Percentiles rank a stretch among this genome's conserved stretches.
phyloP scores from a whole-genome alignment of 805 yeast species.

The Geotrichum ghanense region DNA sequence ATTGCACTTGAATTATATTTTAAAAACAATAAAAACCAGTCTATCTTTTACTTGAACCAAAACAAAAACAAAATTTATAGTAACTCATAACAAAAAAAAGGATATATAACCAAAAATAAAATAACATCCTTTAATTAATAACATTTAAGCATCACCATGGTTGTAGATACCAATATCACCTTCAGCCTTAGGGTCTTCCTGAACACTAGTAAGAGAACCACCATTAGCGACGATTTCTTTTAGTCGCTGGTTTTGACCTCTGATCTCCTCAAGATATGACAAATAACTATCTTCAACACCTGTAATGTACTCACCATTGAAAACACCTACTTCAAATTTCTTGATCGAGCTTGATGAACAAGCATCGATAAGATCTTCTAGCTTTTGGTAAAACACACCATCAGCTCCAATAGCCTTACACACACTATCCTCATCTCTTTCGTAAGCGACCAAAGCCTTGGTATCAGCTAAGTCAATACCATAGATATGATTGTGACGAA shows the following conservation, averaged over 20 bases:
- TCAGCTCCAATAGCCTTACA: constrained; percentile 80
- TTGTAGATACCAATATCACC: constrained; percentile 53
- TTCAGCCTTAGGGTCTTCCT: constrained; percentile 48
- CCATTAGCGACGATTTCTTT: constrained; percentile 40
- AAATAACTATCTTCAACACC: constrained; percentile 81
- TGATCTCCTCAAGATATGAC: constrained; percentile 65
- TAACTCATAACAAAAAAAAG: too few relatives aligned
- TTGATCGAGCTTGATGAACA: constrained; percentile 45
- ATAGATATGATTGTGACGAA: constrained; percentile 87
- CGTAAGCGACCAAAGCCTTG: constrained; percentile 82
- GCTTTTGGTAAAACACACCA: constrained; percentile 74
- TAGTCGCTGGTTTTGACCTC: constrained; percentile 63
- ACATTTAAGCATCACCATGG: constrained; percentile 37
- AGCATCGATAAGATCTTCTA: constrained; percentile 74
- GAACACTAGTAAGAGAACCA: background rate
- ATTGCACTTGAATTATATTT: too few relatives aligned
- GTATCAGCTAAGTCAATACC: constrained; percentile 97
- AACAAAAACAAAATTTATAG: too few relatives aligned
- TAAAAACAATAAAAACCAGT: too few relatives aligned
- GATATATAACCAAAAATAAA: too few relatives aligned
- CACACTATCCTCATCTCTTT: constrained; percentile 63
- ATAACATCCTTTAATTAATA: too few relatives aligned
- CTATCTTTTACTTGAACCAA: too few relatives aligned
- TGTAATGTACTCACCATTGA: constrained; percentile 90
- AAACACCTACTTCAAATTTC: constrained; percentile 90